phyloP scores from a whole-genome alignment of 176 grass and related monocot species.

The Eleusine indica region DNA sequence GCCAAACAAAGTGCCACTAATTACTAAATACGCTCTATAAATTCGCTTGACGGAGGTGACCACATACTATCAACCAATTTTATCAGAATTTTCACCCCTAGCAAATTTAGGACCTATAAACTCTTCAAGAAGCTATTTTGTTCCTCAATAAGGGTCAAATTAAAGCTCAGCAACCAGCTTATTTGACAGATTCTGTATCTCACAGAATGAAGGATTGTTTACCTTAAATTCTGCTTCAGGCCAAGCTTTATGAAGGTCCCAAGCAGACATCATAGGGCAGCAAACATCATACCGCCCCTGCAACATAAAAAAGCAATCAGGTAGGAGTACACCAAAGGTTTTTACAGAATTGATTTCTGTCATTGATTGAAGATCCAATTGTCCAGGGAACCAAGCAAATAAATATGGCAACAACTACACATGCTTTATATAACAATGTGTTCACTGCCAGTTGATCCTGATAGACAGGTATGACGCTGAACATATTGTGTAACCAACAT shows the following conservation, averaged over 20 bases:
- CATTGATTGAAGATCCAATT: not conserved
- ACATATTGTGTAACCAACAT: not conserved
- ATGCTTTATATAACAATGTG: not conserved
- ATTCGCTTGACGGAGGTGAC: not conserved
- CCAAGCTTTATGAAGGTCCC: constrained; percentile 99
- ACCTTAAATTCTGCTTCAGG: constrained; percentile 95
- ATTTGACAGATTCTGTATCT: not conserved
- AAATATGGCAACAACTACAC: not conserved
- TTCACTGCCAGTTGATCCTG: not conserved
- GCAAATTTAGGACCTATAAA: not conserved
- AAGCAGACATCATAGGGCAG: constrained; percentile 97
- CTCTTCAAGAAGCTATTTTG: constrained; percentile 5
- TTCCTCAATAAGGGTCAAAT: not conserved
- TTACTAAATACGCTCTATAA: not conserved
- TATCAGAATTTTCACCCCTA: not conserved
- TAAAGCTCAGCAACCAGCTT: not conserved
- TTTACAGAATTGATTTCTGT: not conserved
- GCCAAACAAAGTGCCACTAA: not conserved
- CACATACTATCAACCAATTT: not conserved
- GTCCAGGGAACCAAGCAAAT: not conserved
- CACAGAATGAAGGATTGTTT: not conserved
- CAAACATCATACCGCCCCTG: constrained; percentile 94
- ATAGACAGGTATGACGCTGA: not conserved
- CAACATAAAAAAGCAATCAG: constrained; percentile 38
- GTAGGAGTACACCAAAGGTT: not conserved